Base-by-base conservation (phyloP, 2,329 filamentous ascomycete species). In the Neofusicoccum kwambonambiense region DNA sequence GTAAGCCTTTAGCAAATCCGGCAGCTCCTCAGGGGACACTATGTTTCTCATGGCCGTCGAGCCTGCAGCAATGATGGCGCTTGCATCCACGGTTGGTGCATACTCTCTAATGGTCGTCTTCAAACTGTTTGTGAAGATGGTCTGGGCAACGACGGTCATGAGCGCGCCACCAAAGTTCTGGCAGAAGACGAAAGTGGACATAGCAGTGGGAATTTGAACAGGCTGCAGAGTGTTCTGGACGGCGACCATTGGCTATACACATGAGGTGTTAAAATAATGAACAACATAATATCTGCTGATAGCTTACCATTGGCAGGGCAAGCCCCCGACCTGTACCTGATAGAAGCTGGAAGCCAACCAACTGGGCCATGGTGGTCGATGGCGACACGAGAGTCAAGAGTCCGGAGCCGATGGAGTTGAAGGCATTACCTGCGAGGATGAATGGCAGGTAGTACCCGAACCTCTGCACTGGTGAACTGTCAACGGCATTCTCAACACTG, bases 151-250 rank as follows among this genome's bases (percentile, higher is more conserved):
- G 4, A 75, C 69, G 13, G 76, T 67, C 44, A 69, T 73, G 6
- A 74, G 68, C 0, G 77, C 70, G 2, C 64, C 72, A 15, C 73
- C 70, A 3, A 79, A 69, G 58, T 76, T 76, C 62, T 79, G 77
- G 39, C 69, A 61, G 67, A 79, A 78, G 31, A 78, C 69, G 3
- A 79, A 60, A 8, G 75, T 66, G 4, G 77, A 70, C 52, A 75
- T 72, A 6, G 70, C 71, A 31, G 74, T 52, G 2, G 78, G 69
- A 12, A 76, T 71, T 54, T 76, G 69, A 1, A 65, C 44, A 5
- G 68, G 65, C 3, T 65, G 47, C 0, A 79, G 67, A 2, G 69
- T 65, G 9, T 70, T 70, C 68, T 79, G 77, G 4, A 77, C 67
- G 7, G 75, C 76, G 3, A 78, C 66, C 22, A 52, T 63, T 35